These are phyloP conservation scores for Neckera pumila DNA, from an alignment of 225 moss, liverwort and hornwort genomes.

Conservation along the genomic window DNA sequence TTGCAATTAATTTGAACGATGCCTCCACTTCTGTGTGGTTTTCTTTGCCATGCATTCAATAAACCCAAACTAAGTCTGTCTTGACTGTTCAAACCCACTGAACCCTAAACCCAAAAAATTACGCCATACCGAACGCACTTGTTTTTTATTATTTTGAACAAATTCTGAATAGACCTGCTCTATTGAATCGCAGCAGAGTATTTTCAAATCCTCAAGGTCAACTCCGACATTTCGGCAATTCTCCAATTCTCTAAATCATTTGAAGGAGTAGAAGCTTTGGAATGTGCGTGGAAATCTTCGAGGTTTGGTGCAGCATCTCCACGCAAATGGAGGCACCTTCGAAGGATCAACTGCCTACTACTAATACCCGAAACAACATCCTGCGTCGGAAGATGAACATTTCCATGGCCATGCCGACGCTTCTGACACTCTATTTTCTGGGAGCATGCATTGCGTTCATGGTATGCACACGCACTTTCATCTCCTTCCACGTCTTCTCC, in stretches of 20 bases:
- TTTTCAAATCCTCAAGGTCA: not conserved
- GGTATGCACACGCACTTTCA: constrained; percentile 12
- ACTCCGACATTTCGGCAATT: not conserved
- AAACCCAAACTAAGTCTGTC: not conserved
- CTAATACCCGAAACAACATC: not conserved
- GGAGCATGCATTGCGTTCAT: constrained; percentile 6
- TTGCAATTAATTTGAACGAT: not conserved
- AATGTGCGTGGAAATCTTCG: not conserved
- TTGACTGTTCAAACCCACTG: not conserved
- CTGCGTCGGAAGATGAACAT: not conserved
- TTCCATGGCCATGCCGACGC: not conserved
- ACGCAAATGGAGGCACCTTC: not conserved
- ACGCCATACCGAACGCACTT: not conserved
- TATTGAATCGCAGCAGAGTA: not conserved
- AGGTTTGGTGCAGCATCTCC: not conserved
- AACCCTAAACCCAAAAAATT: not conserved
- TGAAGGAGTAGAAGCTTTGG: not conserved
- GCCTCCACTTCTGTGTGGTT: not conserved
- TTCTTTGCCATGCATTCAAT: not conserved
- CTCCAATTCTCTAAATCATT: not conserved
- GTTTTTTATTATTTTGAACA: not conserved
- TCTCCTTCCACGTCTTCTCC: not conserved
- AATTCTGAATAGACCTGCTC: not conserved
- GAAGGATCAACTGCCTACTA: not conserved
- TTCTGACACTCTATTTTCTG: constrained; percentile 5